Base-by-base conservation (phyloP, 768 basidiomycete species). In the Lactarius trivialis region DNA sequence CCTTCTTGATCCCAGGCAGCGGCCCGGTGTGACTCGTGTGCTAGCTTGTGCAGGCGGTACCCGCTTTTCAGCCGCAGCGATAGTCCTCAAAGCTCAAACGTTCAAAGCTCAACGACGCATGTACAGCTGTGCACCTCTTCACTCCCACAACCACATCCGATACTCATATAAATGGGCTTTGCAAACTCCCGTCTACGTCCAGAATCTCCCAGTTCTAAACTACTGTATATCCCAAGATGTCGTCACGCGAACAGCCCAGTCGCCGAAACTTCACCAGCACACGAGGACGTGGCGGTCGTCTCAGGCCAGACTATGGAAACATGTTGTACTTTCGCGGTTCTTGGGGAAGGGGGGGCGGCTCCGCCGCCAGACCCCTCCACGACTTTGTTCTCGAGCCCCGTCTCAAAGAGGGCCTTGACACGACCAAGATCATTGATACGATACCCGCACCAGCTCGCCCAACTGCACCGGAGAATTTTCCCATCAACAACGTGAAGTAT, bases 401-500 rank as follows among this genome's bases (percentile, higher is more conserved):
- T 12, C 51, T 67, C n/a, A 48, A n/a, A n/a, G n/a, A n/a, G n/a
- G n/a, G n/a, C n/a, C n/a, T n/a, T n/a, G n/a, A n/a, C n/a, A n/a
- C n/a, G n/a, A n/a, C n/a, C n/a, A n/a, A n/a, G n/a, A n/a, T n/a
- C n/a, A n/a, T n/a, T n/a, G n/a, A n/a, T n/a, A n/a, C n/a, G 8
- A 34, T 67, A 21, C 37, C 37, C 14, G 6, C 12, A 1, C 62
- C 62, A 4, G 3, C 33, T 3, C 53, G n/a, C 15, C 50, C 21
- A 6, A 43, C 39, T 0, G 14, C 19, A 21, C 32, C 28, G 0
- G 9, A 56, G 14, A 9, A 55, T 2, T 15, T 65, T 26, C 56
- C 56, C 7, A 63, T 70, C 14, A 52, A 60, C n/a, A 64, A 73
- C 48, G 60, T 71, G 14, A 24, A 67, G 26, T 70, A 71, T 24